Base-by-base conservation (phyloP, 1,139 yeast species). In the Debaryomycetaceae sp. region DNA sequence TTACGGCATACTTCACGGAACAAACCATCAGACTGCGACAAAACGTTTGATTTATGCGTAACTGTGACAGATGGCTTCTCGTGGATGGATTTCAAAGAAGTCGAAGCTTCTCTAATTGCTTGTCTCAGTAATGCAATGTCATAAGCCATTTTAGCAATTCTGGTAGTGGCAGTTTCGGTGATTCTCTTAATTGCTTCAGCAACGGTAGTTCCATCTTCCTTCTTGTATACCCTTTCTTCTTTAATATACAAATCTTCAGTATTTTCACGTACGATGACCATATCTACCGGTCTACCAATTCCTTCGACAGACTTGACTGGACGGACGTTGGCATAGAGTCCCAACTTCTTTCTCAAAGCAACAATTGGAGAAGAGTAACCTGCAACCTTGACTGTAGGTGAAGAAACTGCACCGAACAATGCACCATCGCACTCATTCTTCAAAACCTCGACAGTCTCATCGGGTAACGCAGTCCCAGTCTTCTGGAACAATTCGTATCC, bases 331-430 rank as follows among this genome's bases (percentile, higher is more conserved):
- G 98, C 98, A 61, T 87, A 92, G 43, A 92, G 75, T 6, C 96
- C 97, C 70, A 92, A 61, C 67, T 86, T 87, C 79, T 91, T 92
- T 72, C 98, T 84, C 61, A 92, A 78, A 13, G 98, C 98, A 38
- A 92, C 98, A 65, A 92, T 92, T 51, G 98, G 98, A 26, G 98
- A 91, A 17, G 97, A 88, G 70, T 92, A 92, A 38, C 98, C 98
- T 41, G 78, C 95, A 39, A 92, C 98, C 70, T 91, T 91, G 51
- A 83, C 81, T 37, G 95, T 76, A 50, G 98, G 98, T 17, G 98
- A 89, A 37, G 95, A 84, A 41, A 92, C 98, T 39, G 98, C 96
- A 51, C 98, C 98, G 56, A 92, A 92, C 45, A 92, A 75, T 11
- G 98, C 98, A 70, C 97, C 98, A 56, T 92, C 96, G 67, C 98